A percentile compares a stretch with the other conserved stretches of the same genome.
Conservation (phyloP, 2,329 filamentous ascomycete species). For the Calonectria montana region DNA sequence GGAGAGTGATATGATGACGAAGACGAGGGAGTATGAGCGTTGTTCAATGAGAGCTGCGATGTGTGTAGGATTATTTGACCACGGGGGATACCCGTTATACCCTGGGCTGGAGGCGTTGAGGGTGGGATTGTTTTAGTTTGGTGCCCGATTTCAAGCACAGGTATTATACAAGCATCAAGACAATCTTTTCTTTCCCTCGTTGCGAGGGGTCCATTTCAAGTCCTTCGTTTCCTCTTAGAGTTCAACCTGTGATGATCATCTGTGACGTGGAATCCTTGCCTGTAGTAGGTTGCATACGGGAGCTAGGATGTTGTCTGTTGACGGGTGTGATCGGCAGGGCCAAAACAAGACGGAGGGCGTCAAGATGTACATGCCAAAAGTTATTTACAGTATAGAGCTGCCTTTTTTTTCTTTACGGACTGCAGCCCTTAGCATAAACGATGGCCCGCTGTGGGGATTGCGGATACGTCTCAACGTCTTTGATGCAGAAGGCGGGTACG, state of each 20-base stretch:
- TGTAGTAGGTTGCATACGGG: background rate
- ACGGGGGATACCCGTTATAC: slow-evolving; percentile 44
- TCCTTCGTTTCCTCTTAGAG: too few species aligned
- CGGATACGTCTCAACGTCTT: background rate
- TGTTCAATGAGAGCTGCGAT: slow-evolving; percentile 7
- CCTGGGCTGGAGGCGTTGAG: slow-evolving; percentile 42
- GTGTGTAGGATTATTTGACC: slow-evolving; percentile 37
- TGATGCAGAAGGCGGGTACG: background rate
- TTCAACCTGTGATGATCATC: background rate
- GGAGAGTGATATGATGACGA: slow-evolving; percentile 10
- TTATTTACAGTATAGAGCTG: background rate
- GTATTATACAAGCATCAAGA: slow-evolving; percentile 25
- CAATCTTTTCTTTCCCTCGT: slow-evolving; percentile 18
- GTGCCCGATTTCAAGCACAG: slow-evolving; percentile 18
- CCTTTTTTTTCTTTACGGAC: too few species aligned
- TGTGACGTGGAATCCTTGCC: background rate
- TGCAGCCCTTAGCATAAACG: background rate
- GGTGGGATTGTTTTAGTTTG: slow-evolving; percentile 33
- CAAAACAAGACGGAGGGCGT: background rate
- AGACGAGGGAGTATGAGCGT: slow-evolving; percentile 6
- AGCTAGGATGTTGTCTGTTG: background rate
- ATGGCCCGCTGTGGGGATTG: background rate
- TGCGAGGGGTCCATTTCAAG: slow-evolving; percentile 3
- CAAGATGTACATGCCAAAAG: background rate
- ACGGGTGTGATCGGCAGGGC: background rate